Base-by-base conservation (phyloP, 306 rosid species). In the Oemleria cerasiformis region DNA sequence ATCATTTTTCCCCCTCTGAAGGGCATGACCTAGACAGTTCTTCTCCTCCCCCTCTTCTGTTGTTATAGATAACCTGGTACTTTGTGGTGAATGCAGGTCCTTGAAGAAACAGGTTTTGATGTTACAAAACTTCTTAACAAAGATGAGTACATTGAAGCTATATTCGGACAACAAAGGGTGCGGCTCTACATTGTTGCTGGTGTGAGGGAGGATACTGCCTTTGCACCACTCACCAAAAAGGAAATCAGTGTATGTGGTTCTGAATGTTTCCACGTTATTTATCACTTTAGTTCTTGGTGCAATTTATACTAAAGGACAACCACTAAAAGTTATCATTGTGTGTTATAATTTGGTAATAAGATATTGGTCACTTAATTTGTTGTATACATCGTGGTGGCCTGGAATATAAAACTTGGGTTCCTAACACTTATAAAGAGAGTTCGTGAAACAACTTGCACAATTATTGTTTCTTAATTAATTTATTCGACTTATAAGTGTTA, bases 91-190 rank as follows among this genome's bases (percentile, higher is more conserved):
- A 74, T 79, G 80, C 82, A 93, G 98, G 97, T 93, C 75, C 77
- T 81, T 87, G 98, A 94, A 83, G 97, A 94, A 87, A 91, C 98
- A 20, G 98, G 98, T 74, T 94, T 94, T 79, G 91, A 94, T 83
- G 87, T 91, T 73, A 57, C 96, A 68, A 77, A 77, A 38, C 86
- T 87, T 70, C 91, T 92, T 30, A 80, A 84, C 48, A 86, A 83
- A 77, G 95, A 94, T 54, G 96, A 94, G 51, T 86, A 67, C 82
- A 84, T 91, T 78, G 98, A 94, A 79, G 75, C 45, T 62, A 84
- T 84, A 78, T 91, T 86, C 85, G 97, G 98, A 78, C 97, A 89
- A 42, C 98, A 94, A 80, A 84, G 98, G 79, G 98, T 94, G 82
- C 87, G 97, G 36, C 96, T 94, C 70, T 94, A 91, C 80, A 91